Evolutionary conservation across 805 yeast genomes (phyloP).

Genomic region (Saitoella complicata): DNA sequence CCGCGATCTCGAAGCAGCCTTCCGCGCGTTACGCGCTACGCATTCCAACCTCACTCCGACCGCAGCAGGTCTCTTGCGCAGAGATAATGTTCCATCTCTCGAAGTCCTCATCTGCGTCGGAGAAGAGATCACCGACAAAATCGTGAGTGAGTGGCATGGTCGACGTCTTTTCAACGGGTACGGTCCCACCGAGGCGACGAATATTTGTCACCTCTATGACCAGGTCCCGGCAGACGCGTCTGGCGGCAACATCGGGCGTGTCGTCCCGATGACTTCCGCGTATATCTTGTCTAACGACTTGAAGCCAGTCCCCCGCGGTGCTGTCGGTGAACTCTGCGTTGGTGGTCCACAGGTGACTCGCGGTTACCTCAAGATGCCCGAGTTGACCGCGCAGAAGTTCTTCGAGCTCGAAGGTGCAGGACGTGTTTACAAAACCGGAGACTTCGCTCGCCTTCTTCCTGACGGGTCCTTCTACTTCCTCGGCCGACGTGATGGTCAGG

Average conservation of each 20-base stretch:
- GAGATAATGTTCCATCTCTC: constrained; percentile 6
- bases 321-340: constrained; percentile 17
- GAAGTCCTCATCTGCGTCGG: neutral
- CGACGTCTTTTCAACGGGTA: constrained; percentile 11
- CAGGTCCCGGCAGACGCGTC: constrained; percentile 11
- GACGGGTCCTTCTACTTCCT: constrained; percentile 13
- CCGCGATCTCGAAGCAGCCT: constrained; percentile 9
- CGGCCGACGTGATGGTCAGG: constrained; percentile 18
- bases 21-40: constrained; percentile 6
- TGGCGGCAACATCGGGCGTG: constrained; percentile 9
- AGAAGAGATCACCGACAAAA: neutral
- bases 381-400: constrained; percentile 12
- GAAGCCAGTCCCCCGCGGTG: constrained; percentile 11
- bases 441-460: constrained; percentile 13
- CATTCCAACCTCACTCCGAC: constrained; percentile 15
- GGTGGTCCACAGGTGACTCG: constrained; percentile 18
- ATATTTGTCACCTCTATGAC: constrained; percentile 11
- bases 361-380: constrained; percentile 6
- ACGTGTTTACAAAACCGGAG: constrained; percentile 33
- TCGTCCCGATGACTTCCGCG: constrained; percentile 10
- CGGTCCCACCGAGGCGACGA: constrained; percentile 16
- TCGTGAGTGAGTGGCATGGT: neutral
- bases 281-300: constrained; percentile 4
- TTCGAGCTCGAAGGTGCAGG: neutral
- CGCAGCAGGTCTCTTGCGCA: constrained; percentile 10